Conservation (phyloP, 2,329 filamentous ascomycete species). For the Aaosphaeria arxii region DNA sequence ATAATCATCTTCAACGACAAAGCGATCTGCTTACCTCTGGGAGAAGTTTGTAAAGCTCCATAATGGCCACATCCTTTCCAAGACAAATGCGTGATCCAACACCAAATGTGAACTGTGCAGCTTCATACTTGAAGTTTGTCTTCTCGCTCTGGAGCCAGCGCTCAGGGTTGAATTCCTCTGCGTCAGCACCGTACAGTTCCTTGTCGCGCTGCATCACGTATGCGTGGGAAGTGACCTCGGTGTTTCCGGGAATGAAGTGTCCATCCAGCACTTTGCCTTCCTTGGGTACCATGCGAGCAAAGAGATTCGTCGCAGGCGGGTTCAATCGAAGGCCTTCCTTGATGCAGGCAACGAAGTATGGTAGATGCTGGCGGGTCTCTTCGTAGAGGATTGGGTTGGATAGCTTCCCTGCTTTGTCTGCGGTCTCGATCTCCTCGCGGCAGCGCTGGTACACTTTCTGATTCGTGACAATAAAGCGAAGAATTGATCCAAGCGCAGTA, state of each 20-base stretch:
- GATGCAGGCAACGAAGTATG: constrained; percentile 51
- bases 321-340: constrained; percentile 50
- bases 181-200: constrained; percentile 26
- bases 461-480: constrained; percentile 43
- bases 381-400: constrained; percentile 20
- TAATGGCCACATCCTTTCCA: constrained; percentile 37
- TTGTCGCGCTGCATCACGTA: constrained; percentile 28
- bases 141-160: constrained; percentile 34
- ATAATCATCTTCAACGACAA: not conserved
- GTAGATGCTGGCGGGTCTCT: constrained; percentile 28
- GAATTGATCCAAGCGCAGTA: constrained; percentile 49
- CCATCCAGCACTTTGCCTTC: constrained; percentile 35
- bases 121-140: constrained; percentile 42
- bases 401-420: constrained; percentile 27
- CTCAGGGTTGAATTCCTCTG: constrained; percentile 24
- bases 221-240: constrained; percentile 26
- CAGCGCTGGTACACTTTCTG: constrained; percentile 44
- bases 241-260: constrained; percentile 22
- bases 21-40: constrained; percentile 24
- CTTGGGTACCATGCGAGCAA: constrained; percentile 45
- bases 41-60: constrained; percentile 19
- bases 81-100: constrained; percentile 50
- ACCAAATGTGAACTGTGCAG: constrained; percentile 51
- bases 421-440: constrained; percentile 47
- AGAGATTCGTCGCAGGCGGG: constrained; percentile 51